Base-by-base conservation (phyloP, 164 flowering plant genomes). In the Platanus orientalis region DNA sequence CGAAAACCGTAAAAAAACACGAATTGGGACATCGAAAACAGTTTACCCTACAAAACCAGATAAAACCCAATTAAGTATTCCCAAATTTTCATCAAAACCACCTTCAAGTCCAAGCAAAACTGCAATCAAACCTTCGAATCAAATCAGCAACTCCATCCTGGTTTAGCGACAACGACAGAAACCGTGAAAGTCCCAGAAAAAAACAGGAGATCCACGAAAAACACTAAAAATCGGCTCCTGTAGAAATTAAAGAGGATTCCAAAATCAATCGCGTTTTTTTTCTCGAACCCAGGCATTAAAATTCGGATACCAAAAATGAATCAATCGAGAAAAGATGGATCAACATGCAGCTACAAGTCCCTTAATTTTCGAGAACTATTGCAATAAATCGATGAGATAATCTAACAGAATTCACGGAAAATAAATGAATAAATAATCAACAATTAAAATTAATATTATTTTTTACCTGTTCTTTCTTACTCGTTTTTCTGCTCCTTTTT, bases 331-430 rank as follows among this genome's bases (percentile, higher is more conserved):
- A 19, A 45, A 44, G 20, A 61, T 2, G 26, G 36, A 62, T 68
- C 58, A 68, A 68, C 62, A 62, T 54, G 64, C 70, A 60, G 64
- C 70, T 42, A 34, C 54, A 50, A 68, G 56, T 62, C 62, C 66
- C 28, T 62, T 58, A 62, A 68, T 62, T 49, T 49, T 62, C 56
- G 30, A 47, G 56, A 61, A 30, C 36, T 40, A 21, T 26, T 42
- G n/a, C 24, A n/a, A 26, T 11, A 26, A 23, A 32, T 54, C 40
- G 40, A 12, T 3, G 16, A 51, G 7, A 24, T 36, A 45, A 30
- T 51, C 32, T 20, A 30, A 24, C 36, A 34, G 24, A 57, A 40
- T 48, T 62, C n/a, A 3, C 49, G 19, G 20, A 45, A 45, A 45
- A 12, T 9, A 19, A 9, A 45, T 19, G 4, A 45, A 45, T 45